phyloP scores from a whole-genome alignment of 768 basidiomycete genomes.

The Scleroderma citrinum region DNA sequence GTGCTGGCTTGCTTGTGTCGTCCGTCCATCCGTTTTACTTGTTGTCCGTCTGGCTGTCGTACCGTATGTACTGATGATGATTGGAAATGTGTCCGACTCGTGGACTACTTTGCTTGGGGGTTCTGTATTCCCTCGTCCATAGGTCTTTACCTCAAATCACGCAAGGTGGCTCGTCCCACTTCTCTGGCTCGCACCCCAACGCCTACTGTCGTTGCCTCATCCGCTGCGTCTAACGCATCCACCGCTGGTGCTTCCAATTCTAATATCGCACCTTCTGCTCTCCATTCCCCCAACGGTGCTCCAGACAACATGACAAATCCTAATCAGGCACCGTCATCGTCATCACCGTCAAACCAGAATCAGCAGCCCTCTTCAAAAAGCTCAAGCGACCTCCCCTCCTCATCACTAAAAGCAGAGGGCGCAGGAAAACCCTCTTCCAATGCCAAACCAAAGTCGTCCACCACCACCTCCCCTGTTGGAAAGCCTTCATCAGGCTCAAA shows the following conservation, averaged over 20 bases:
- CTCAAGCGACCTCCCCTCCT: slow-evolving; percentile 20
- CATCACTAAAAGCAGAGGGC: slow-evolving; percentile 22
- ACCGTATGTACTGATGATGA: slow-evolving; percentile 28
- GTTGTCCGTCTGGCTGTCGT: slow-evolving; percentile 27
- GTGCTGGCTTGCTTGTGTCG: slow-evolving; percentile 4
- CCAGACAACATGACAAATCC: slow-evolving; percentile 32
- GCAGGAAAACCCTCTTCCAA: slow-evolving; percentile 22
- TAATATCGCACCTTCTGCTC: slow-evolving; percentile 9
- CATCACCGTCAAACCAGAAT: slow-evolving; percentile 21
- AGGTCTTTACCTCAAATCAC: slow-evolving; percentile 85
- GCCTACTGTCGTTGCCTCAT: slow-evolving; percentile 26
- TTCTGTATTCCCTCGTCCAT: slow-evolving; percentile 29
- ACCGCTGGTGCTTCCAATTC: not conserved
- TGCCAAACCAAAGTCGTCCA: slow-evolving; percentile 18
- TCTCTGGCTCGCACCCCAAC: slow-evolving; percentile 43
- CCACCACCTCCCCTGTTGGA: slow-evolving; percentile 22
- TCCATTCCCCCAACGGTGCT: slow-evolving; percentile 27
- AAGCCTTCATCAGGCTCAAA: not conserved
- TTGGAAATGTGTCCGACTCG: slow-evolving; percentile 36
- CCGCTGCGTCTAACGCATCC: slow-evolving; percentile 14
- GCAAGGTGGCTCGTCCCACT: slow-evolving; percentile 67
- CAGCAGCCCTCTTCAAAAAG: slow-evolving; percentile 23
- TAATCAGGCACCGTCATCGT: slow-evolving; percentile 26
- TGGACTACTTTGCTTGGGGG: slow-evolving; percentile 27
- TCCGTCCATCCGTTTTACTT: slow-evolving; percentile 10